Percentiles rank a stretch among this genome's conserved stretches.
phyloP scores from a whole-genome alignment of 2,329 filamentous ascomycete species.

The Fusarium oxysporum region DNA sequence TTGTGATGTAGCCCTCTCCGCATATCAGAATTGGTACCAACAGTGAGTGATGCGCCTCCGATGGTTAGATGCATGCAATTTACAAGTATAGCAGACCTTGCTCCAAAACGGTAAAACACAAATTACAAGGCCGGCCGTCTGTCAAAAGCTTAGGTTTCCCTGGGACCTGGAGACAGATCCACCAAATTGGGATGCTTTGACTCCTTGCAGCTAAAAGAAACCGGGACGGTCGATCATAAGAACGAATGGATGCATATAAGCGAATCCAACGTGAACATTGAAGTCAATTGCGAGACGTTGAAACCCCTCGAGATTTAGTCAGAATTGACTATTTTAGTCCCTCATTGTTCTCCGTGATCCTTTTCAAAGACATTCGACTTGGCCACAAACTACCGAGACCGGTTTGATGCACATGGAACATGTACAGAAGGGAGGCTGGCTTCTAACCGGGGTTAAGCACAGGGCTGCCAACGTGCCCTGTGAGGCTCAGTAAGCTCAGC shows the following conservation, averaged over 20 bases:
- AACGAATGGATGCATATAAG: conserved; percentile 20
- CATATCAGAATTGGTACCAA: conserved; percentile 4
- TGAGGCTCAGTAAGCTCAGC: conserved; percentile 34
- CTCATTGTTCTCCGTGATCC: neutral
- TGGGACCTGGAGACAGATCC: conserved; percentile 37
- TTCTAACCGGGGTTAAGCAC: conserved; percentile 20
- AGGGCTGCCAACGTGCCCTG: conserved; percentile 32
- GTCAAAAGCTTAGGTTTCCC: conserved; percentile 31
- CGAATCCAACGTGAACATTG: neutral
- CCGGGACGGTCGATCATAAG: conserved; percentile 29
- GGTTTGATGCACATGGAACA: conserved; percentile 33
- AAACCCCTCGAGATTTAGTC: neutral
- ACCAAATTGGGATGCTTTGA: conserved; percentile 24
- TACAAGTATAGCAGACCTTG: conserved; percentile 28
- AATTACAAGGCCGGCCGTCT: conserved; percentile 36
- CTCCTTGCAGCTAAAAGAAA: conserved; percentile 38
- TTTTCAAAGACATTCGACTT: conserved; percentile 21
- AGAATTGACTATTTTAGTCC: neutral
- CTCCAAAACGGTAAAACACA: conserved; percentile 35
- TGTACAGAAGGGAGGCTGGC: conserved; percentile 28
- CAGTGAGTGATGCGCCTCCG: conserved; percentile 16
- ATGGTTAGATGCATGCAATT: conserved; percentile 35
- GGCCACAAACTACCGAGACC: conserved; percentile 25
- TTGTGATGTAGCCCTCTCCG: neutral
- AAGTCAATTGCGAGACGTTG: neutral